Evolutionary conservation across 805 yeast genomes (phyloP), one percentile per base, ranked within the genome.

Genomic region (Candida caryicola): DNA sequence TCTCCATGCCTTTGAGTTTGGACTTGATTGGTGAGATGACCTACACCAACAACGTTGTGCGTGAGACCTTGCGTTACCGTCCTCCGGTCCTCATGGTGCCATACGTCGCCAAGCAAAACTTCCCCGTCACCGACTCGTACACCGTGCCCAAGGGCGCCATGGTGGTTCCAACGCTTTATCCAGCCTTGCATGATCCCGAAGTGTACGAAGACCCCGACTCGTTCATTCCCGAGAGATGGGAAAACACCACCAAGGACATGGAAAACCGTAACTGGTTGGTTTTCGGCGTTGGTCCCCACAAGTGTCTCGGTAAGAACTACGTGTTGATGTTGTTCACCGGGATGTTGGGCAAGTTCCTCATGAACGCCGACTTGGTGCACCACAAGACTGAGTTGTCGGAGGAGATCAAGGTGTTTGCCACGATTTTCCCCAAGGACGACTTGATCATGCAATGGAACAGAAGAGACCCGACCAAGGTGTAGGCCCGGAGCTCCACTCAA

Each of bases 21-120:
- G 89, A 82, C 16, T 66, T 93, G 61, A 83, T 93, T 47, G 93
- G 85, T 47, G 55, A 81, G 52, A 93, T 93, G 99, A 71, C 65
- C 18, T 93, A 88, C 71, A 91, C 99, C 14, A 74, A 76, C 54
- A 80, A 80, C 83, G 96, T 87, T 47, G 96, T 93, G 45, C 86
- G 81, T 66, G 99, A 93, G 71, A 71, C 93, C 39, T 77, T 93
- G 52, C 82, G 99, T 62, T 85, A 85, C 71, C 82, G 98, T 66
- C 99, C 99, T 18, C 99, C 99, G 3, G 99, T 93, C 45, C 57
- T 90, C 41, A 93, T 93, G 99, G 98, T 93, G 44, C 99, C 99
- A 36, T 93, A 93, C 60, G 88, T 87, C 43, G 96, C 77, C 37
- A 93, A 93, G 74, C 74, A 88, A 61, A 68, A 76, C 10, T 93